Conservation (phyloP, 2,329 filamentous ascomycete species). For the Verticillium nonalfalfae region DNA sequence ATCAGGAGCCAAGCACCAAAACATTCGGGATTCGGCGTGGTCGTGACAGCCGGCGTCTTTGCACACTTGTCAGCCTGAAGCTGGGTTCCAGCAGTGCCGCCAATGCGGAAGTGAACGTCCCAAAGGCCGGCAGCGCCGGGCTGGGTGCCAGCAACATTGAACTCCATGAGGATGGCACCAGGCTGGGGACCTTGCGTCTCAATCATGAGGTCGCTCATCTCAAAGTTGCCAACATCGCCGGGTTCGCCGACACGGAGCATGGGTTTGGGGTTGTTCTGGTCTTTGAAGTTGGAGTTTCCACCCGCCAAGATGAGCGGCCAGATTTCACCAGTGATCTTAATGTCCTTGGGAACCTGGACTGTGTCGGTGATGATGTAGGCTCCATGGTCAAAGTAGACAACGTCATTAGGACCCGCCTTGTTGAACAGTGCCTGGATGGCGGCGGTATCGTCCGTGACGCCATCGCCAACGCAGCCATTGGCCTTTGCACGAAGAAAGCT, state of each 20-base stretch:
- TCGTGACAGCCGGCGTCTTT: constrained; percentile 63
- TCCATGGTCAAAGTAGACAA: constrained; percentile 73
- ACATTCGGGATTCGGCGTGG: constrained; percentile 59
- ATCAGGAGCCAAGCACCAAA: constrained; percentile 67
- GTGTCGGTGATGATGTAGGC: constrained; percentile 66
- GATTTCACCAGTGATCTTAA: constrained; percentile 85
- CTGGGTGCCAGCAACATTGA: constrained; percentile 68
- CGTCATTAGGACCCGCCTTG: constrained; percentile 52
- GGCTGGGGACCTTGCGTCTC: constrained; percentile 77
- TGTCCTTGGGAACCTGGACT: constrained; percentile 66
- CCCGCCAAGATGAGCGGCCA: constrained; percentile 86
- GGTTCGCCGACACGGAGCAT: constrained; percentile 77
- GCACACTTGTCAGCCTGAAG: constrained; percentile 74
- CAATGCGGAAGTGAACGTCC: constrained; percentile 94
- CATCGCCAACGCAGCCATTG: constrained; percentile 81
- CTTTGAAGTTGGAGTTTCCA: constrained; percentile 62
- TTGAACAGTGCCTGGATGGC: constrained; percentile 77
- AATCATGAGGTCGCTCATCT: constrained; percentile 84
- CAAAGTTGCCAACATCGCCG: constrained; percentile 72
- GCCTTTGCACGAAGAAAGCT: constrained; percentile 80
- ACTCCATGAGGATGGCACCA: constrained; percentile 85
- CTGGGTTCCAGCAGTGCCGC: constrained; percentile 76
- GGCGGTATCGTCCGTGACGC: constrained; percentile 76
- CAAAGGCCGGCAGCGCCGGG: constrained; percentile 76
- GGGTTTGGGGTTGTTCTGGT: constrained; percentile 70